Base-by-base conservation (phyloP, 768 basidiomycete genomes). In the Fibroporia radiculosa region DNA sequence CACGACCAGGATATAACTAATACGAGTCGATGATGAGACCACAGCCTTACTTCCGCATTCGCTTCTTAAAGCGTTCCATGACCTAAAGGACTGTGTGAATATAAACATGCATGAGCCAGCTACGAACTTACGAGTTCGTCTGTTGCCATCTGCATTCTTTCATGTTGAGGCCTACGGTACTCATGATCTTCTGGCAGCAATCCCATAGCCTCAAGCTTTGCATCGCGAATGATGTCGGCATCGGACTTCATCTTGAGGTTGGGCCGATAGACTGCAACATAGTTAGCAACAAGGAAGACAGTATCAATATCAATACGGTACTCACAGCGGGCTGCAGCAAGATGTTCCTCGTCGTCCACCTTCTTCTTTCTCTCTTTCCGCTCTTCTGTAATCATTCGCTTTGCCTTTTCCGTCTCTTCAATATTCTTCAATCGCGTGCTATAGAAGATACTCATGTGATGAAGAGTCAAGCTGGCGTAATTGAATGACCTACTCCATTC, bases 51-150 rank as follows among this genome's bases (percentile, higher is more conserved):
- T 83, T 85, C 31, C 84, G 78, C 87, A 92, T 90, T 47, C 93
- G 72, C 67, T 98, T 96, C 74, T 95, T 97, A 74, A 97, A 98
- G 25, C 95, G 80, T 64, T 95, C 92, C 88, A 93, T 88, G 43
- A 89, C 88, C 86, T 90, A 51, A n/a, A 8, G 28, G 35, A 18
- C 37, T 22, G 32, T 28, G 18, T 0, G 14, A 18, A 11, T 6
- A 27, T 24, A 13, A 6, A 13, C 16, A 14, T 14, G 25, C 12
- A 29, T 6, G 7, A 7, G 34, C 14, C 10, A 19, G 40, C 16
- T 40, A n/a, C 24, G 40, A n/a, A 68, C 81, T 47, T 48, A 91
- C 92, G 65, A 85, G 60, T 59, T 96, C 92, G 52, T 98, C 93
- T 6, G 93, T 96, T 10, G 93, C 93, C 74, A 82, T 80, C 55